A percentile compares a stretch with the other conserved stretches of the same genome.
phyloP scores from a whole-genome alignment of 805 yeast genomes.

The Candida piceae region DNA sequence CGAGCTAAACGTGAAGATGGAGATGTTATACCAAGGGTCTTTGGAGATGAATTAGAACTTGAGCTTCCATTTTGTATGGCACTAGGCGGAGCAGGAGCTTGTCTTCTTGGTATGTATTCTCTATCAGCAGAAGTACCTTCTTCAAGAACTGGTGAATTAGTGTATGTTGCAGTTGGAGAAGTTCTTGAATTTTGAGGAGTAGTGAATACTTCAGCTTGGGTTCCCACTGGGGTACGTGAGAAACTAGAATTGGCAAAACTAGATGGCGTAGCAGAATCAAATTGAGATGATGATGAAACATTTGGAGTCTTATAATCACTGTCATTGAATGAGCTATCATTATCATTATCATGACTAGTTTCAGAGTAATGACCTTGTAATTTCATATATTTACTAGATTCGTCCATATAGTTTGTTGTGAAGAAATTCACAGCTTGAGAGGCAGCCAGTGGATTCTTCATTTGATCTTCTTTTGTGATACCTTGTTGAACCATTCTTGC shows the following conservation, averaged over 20 bases:
- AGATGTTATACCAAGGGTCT: background rate
- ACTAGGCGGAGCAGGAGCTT: conserved; percentile 33
- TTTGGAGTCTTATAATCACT: conserved; percentile 17
- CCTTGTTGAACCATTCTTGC: conserved; percentile 77
- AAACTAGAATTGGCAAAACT: conserved; percentile 9
- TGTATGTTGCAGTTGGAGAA: background rate
- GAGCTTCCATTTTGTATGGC: conserved; percentile 2
- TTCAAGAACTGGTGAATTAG: conserved; percentile 1
- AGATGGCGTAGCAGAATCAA: conserved; percentile 13
- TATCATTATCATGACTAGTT: conserved; percentile 18
- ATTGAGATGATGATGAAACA: conserved; percentile 7
- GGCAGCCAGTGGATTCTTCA: conserved; percentile 90
- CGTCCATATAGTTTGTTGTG: conserved; percentile 19
- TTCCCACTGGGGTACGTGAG: conserved; percentile 7
- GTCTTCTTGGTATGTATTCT: conserved; percentile 31
- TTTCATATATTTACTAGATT: conserved; percentile 27
- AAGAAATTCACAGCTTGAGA: conserved; percentile 28
- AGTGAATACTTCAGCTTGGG: conserved; percentile 7
- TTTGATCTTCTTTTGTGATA: conserved; percentile 81
- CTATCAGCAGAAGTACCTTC: conserved; percentile 9
- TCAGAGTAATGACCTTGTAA: conserved; percentile 18
- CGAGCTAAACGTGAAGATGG: background rate
- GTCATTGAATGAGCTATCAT: conserved; percentile 15
- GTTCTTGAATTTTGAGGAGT: conserved; percentile 1
- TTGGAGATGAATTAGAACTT: conserved; percentile 3